phyloP scores from a whole-genome alignment of 78 protist genomes.

The Chrysochromulina parva region DNA sequence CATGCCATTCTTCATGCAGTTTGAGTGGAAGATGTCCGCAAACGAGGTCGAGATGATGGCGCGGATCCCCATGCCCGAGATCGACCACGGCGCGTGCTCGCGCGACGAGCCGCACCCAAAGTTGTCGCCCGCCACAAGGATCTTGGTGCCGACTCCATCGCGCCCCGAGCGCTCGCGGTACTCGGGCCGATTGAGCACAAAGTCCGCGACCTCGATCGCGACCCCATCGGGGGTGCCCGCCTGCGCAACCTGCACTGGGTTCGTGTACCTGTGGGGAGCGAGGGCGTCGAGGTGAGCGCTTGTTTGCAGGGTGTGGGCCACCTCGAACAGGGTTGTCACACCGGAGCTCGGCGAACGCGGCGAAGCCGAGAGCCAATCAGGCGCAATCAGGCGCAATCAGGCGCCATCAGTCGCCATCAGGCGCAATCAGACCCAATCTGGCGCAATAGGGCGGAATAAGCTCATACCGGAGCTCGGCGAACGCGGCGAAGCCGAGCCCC shows the following conservation, averaged over 20 bases:
- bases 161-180: neutral
- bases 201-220: slow-evolving; percentile 31
- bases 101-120: slow-evolving; percentile 71
- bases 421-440: no score
- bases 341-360: slow-evolving; percentile 10
- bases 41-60: slow-evolving; percentile 54
- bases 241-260: neutral
- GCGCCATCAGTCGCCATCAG: no score
- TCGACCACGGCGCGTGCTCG: slow-evolving; percentile 72
- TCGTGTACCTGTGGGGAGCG: neutral
- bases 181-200: slow-evolving; percentile 45
- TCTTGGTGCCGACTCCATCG: slow-evolving; percentile 14
- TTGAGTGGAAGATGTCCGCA: slow-evolving; percentile 69
- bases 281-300: no score
- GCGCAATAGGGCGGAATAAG: neutral
- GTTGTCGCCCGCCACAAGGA: slow-evolving; percentile 61
- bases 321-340: neutral
- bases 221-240: neutral
- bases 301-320: neutral
- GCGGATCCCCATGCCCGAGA: slow-evolving; percentile 51
- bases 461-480: slow-evolving; percentile 21
- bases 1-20: slow-evolving; percentile 74
- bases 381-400: no score
- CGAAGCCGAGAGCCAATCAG: neutral
- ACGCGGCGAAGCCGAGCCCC: slow-evolving; percentile 38